These are phyloP conservation scores for Mortierella sp. DNA, from an alignment of 371 early-diverging fungal genomes.

Conservation along the genomic window DNA sequence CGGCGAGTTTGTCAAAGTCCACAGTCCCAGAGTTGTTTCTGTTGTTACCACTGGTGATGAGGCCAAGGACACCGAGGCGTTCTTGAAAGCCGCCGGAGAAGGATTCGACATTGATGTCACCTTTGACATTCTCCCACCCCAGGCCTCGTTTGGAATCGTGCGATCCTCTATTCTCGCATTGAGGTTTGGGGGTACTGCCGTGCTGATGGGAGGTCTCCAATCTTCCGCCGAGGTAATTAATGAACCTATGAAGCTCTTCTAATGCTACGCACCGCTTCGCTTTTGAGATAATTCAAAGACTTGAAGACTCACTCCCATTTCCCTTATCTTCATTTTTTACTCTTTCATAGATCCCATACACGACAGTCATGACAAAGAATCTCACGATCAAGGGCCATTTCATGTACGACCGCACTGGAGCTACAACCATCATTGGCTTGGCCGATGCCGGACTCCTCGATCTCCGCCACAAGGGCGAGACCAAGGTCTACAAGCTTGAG, in stretches of 20 bases:
- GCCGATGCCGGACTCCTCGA: constrained; percentile 37
- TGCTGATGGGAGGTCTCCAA: constrained; percentile 32
- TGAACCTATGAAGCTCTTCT: too few species aligned
- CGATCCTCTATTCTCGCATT: constrained; percentile 28
- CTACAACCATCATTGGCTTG: constrained; percentile 27
- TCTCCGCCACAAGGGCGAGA: not conserved
- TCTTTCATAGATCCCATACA: constrained; percentile 24
- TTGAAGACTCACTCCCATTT: not conserved
- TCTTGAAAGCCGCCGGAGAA: constrained; percentile 27
- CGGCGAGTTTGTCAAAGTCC: constrained; percentile 22
- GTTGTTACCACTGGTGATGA: constrained; percentile 26
- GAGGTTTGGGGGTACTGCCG: constrained; percentile 21
- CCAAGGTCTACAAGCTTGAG: constrained; percentile 15
- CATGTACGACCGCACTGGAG: constrained; percentile 30
- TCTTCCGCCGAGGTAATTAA: constrained; percentile 18
- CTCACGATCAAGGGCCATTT: constrained; percentile 46
- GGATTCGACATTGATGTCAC: constrained; percentile 31
- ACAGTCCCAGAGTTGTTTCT: constrained; percentile 31
- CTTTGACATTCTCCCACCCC: constrained; percentile 33
- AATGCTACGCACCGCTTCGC: too few species aligned
- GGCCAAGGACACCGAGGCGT: constrained; percentile 22
- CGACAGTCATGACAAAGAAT: constrained; percentile 26
- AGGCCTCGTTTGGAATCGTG: constrained; percentile 18
- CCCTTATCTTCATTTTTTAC: not conserved
- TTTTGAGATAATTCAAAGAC: too few species aligned